phyloP scores from a whole-genome alignment of 176 grass and related monocot species.

The Puccinellia tenuiflora region DNA sequence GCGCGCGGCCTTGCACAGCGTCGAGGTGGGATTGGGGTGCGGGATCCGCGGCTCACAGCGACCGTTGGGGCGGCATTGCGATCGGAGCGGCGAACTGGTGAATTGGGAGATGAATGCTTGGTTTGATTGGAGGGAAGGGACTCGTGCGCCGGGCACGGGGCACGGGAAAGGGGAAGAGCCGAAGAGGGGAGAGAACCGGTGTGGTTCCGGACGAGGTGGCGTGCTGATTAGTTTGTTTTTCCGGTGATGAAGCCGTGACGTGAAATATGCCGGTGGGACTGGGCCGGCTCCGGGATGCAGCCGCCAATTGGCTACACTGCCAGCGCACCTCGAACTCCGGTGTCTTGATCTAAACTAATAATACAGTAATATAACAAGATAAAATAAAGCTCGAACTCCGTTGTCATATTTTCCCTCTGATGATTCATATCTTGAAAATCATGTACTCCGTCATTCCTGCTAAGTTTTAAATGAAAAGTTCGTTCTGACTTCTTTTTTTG shows the following conservation, averaged over 20 bases:
- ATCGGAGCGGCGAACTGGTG: conserved; percentile 5
- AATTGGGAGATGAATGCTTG: neutral
- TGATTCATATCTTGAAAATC: too few relatives aligned
- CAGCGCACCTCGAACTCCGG: neutral
- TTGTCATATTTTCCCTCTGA: too few relatives aligned
- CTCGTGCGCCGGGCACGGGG: neutral
- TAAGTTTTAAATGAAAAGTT: too few relatives aligned
- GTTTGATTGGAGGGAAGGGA: neutral
- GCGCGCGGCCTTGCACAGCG: conserved; percentile 27
- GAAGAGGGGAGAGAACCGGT: neutral
- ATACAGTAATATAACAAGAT: too few relatives aligned
- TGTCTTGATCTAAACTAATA: neutral
- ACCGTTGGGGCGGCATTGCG: conserved; percentile 32
- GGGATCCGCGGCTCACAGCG: conserved; percentile 38
- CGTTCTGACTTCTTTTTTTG: too few relatives aligned
- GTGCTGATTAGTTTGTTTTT: neutral
- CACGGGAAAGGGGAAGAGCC: neutral
- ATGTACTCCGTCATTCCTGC: too few relatives aligned
- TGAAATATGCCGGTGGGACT: neutral
- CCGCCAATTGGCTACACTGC: neutral
- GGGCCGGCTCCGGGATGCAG: too few relatives aligned
- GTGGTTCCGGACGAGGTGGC: neutral
- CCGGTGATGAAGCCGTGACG: conserved; percentile 8
- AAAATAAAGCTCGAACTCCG: too few relatives aligned
- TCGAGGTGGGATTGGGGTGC: neutral